These are phyloP conservation scores for Wickerhamiella cacticola DNA, from an alignment of 805 yeast species.

Conservation along the genomic window DNA sequence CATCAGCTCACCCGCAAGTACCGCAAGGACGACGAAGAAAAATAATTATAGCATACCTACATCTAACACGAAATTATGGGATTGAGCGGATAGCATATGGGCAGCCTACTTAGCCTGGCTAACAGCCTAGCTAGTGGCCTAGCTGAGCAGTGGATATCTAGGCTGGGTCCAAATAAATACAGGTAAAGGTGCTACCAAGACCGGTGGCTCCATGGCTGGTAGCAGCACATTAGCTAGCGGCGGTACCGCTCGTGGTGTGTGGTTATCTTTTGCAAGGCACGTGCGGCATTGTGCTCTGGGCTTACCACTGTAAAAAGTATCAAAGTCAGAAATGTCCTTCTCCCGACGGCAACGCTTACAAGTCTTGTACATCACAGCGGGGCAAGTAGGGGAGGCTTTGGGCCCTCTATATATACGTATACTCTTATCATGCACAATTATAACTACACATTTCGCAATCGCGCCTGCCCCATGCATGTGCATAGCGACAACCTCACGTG, in stretches of 20 bases:
- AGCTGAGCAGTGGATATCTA: not conserved
- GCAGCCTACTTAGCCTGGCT: too few relatives aligned
- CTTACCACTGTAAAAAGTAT: conserved; percentile 10
- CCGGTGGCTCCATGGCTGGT: conserved; percentile 9
- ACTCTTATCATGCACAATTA: not conserved
- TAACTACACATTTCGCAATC: not conserved
- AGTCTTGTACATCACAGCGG: not conserved
- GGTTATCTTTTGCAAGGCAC: conserved; percentile 10
- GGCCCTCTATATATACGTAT: not conserved
- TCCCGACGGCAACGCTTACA: conserved; percentile 9
- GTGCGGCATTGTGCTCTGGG: conserved; percentile 11
- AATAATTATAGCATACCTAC: not conserved
- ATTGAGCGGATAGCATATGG: too few relatives aligned
- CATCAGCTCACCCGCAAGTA: conserved; percentile 21
- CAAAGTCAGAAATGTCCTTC: not conserved
- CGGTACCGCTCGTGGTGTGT: conserved; percentile 1
- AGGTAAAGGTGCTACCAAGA: conserved; percentile 1
- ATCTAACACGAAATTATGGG: not conserved
- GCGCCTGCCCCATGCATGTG: not conserved
- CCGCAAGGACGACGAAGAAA: conserved; percentile 16
- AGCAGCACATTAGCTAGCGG: not conserved
- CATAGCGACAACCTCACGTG: not conserved
- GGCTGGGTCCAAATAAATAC: not conserved
- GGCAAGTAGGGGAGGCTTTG: too few relatives aligned
- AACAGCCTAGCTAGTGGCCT: too few relatives aligned